Evolutionary conservation across 306 rosid genomes (phyloP).

Genomic region (Ochetophila trinervis): DNA sequence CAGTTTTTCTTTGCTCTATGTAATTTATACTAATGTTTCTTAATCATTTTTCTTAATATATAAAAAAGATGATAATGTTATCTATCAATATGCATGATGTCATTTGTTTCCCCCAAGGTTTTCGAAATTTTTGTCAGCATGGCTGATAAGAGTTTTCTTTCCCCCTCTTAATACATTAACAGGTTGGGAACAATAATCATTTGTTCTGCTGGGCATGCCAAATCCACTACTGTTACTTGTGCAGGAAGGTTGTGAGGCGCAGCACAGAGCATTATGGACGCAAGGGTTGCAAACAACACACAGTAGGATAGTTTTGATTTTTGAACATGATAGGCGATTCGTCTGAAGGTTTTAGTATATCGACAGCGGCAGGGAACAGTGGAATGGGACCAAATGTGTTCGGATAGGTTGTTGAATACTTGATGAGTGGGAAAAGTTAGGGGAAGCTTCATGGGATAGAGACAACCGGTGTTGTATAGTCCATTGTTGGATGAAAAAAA

Average conservation of each 20-base stretch:
- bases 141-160: conserved; percentile 13
- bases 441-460: too few species aligned
- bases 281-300: conserved; percentile 81
- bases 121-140: background rate
- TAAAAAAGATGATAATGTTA: background rate
- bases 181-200: conserved; percentile 86
- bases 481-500: too few species aligned
- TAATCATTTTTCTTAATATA: too few species aligned
- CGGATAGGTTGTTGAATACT: too few species aligned
- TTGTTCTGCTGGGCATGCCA: conserved; percentile 87
- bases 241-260: conserved; percentile 65
- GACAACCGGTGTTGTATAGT: too few species aligned
- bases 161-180: conserved; percentile 31
- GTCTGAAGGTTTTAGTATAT: background rate
- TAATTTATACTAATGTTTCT: too few species aligned
- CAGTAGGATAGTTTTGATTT: conserved; percentile 40
- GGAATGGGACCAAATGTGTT: too few species aligned
- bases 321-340: background rate
- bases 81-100: background rate
- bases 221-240: conserved; percentile 72
- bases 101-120: too few species aligned
- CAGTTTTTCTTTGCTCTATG: too few species aligned
- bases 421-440: too few species aligned
- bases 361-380: background rate
- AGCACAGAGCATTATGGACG: conserved; percentile 78